Base-by-base conservation (phyloP, 2,329 filamentous ascomycete species). In the Ophiostoma australiae region DNA sequence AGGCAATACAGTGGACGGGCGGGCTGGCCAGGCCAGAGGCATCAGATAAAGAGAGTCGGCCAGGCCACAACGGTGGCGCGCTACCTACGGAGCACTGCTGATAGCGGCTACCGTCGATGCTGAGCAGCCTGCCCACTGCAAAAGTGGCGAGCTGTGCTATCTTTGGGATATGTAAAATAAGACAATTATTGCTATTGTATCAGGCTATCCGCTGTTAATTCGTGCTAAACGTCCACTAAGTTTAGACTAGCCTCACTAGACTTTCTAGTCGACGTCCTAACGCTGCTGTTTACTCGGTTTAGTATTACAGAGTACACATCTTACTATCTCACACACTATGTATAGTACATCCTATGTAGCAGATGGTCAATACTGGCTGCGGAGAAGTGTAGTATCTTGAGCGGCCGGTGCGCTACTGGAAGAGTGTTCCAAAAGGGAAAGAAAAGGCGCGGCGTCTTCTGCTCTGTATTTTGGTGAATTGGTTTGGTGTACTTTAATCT, bases 391-490 rank as follows among this genome's bases (percentile, higher is more conserved):
- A 58, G n/a, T 27, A 58, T 58, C 52, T 58, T n/a, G 52, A 23
- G n/a, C n/a, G n/a, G 10, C 8, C 13, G 52, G 52, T 27, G 52
- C 52, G 52, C 52, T 58, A 58, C 52, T 58, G 52, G 52, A 58
- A 61, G 48, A 61, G 44, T 58, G 5, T 37, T 69, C 58, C 15
- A 72, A 72, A 72, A 23, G 68, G 70, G 70, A 68, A 72, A 70
- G 68, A 72, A 72, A 70, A 68, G 63, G 68, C 70, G 70, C 70
- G 39, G n/a, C 39, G 44, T 20, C 17, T 20, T 48, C 44, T 48
- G 17, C 67, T 11, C n/a, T 44, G 23, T 67, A n/a, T 17, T 41
- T 33, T 69, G 17, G 44, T 48, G 20, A n/a, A 48, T n/a, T 48
- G 7, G 41, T 31, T 17, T 33, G 39, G 37, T 10, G 41, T 48